Evolutionary conservation across 2,329 filamentous ascomycete species (phyloP).

Genomic region (Scedosporium apiospermum): DNA sequence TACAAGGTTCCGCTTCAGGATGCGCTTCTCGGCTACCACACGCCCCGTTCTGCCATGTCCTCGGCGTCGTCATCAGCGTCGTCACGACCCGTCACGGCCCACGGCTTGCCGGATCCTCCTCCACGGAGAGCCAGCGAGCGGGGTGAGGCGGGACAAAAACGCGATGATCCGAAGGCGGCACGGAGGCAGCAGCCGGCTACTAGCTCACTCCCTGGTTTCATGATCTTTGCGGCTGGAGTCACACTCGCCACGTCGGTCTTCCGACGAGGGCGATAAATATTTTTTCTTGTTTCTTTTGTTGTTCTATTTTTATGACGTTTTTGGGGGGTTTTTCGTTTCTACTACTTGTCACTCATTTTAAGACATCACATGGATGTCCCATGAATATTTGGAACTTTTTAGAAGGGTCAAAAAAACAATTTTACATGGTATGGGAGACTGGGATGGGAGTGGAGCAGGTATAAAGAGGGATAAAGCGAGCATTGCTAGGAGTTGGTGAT

Average conservation of each 20-base stretch:
- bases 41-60: neutral
- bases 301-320: neutral
- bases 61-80: neutral
- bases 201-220: neutral
- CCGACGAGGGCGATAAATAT: neutral
- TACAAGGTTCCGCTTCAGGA: slow-evolving; percentile 1
- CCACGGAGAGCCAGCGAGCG: neutral
- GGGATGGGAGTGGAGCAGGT: neutral
- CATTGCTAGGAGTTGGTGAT: slow-evolving; percentile 5
- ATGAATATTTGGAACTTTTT: neutral
- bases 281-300: neutral
- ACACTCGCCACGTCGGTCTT: slow-evolving; percentile 2
- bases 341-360: neutral
- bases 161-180: neutral
- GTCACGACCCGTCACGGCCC: neutral
- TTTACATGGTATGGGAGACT: neutral
- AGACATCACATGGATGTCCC: neutral
- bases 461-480: neutral
- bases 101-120: neutral
- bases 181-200: neutral
- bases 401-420: neutral
- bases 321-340: slow-evolving; percentile 5
- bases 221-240: slow-evolving; percentile 6
- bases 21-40: neutral
- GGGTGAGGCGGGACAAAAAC: neutral